A percentile compares a stretch with the other conserved stretches of the same genome.
Evolutionary conservation across 2,329 filamentous ascomycete species (phyloP).

Genomic region (Claviceps pusilla): DNA sequence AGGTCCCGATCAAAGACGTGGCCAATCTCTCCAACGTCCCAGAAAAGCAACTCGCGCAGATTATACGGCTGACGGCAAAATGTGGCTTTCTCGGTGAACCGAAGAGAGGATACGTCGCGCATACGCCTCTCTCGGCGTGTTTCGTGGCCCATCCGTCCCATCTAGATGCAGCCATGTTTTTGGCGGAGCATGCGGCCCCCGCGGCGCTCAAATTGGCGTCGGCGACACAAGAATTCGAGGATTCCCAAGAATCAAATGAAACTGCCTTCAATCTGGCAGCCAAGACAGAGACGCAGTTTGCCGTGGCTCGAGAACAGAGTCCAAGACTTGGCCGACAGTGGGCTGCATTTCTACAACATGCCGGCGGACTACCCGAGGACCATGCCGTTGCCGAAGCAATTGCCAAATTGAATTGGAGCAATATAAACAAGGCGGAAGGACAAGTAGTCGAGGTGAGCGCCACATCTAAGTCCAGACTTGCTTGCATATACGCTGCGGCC

Average conservation of each 20-base stretch:
- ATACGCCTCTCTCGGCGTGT: slow-evolving; percentile 5
- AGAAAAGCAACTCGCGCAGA: slow-evolving; percentile 20
- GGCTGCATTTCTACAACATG: slow-evolving; percentile 1
- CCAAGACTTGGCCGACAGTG: slow-evolving; percentile 2
- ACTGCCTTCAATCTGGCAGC: slow-evolving; percentile 1
- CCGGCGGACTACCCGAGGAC: not conserved
- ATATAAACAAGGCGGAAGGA: not conserved
- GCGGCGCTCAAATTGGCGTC: not conserved
- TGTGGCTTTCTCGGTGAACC: slow-evolving; percentile 4
- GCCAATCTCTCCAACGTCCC: slow-evolving; percentile 26
- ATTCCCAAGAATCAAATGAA: not conserved
- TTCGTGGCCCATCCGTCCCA: slow-evolving; percentile 1
- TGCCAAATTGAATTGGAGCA: not conserved
- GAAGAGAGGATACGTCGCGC: not conserved
- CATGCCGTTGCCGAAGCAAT: not conserved
- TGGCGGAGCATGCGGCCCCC: slow-evolving; percentile 1
- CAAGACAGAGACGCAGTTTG: not conserved
- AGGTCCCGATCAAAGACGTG: slow-evolving; percentile 23
- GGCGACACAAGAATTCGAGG: not conserved
- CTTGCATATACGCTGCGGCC: not conserved
- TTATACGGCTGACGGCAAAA: slow-evolving; percentile 12
- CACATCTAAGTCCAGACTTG: not conserved
- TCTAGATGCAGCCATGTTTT: slow-evolving; percentile 5
- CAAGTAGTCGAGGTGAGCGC: slow-evolving; percentile 1
- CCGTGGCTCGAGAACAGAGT: not conserved